Evolutionary conservation across 2,329 filamentous ascomycete species (phyloP).

Genomic region (Chaetomiaceae sp.): DNA sequence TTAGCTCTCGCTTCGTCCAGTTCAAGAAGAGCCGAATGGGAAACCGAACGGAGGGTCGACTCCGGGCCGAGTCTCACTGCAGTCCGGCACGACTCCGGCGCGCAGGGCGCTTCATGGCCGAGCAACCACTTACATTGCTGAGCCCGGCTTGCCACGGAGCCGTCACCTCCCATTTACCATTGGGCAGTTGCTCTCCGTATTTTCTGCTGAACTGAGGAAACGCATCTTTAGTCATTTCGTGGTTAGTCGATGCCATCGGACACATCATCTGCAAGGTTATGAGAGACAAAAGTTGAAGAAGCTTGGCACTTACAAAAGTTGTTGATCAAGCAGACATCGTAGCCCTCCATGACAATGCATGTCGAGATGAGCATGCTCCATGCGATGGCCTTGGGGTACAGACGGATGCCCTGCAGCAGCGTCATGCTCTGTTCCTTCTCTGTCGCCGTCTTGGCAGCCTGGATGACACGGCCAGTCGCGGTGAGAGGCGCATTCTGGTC

Average conservation of each 20-base stretch:
- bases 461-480: constrained; percentile 35
- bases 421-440: constrained; percentile 66
- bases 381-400: constrained; percentile 81
- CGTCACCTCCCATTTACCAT: constrained; percentile 51
- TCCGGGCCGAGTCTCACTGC: no score
- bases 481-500: constrained; percentile 21
- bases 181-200: constrained; percentile 45
- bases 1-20: constrained; percentile 3
- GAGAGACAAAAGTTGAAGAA: neutral
- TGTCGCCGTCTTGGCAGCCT: constrained; percentile 46
- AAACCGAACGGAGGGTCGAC: no score
- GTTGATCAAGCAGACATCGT: constrained; percentile 75
- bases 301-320: constrained; percentile 58
- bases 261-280: no score
- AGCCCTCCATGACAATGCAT: constrained; percentile 88
- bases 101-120: no score
- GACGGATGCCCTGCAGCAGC: constrained; percentile 67
- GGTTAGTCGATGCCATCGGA: no score
- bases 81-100: no score
- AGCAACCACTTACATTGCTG: constrained; percentile 39
- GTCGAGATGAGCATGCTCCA: constrained; percentile 88
- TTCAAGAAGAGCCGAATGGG: no score
- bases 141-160: constrained; percentile 59
- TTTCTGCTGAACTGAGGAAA: constrained; percentile 55
- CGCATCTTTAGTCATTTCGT: no score